A percentile compares a stretch with the other conserved stretches of the same genome.
phyloP scores from a whole-genome alignment of 2,329 filamentous ascomycete species.

The Helotiales sp. region DNA sequence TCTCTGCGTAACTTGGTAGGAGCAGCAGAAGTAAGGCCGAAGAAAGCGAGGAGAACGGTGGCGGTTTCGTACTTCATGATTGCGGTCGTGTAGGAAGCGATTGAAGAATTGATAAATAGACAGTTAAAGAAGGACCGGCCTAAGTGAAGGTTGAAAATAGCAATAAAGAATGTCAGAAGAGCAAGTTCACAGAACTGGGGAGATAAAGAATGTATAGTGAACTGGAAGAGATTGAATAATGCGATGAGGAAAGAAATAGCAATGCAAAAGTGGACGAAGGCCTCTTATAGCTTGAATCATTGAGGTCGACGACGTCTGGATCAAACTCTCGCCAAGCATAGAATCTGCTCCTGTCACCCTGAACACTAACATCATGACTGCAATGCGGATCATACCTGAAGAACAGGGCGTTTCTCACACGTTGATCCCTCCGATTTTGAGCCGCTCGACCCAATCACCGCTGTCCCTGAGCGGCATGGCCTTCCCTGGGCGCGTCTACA shows the following conservation, averaged over 20 bases:
- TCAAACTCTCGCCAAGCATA: constrained; percentile 30
- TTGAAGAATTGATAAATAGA: constrained; percentile 21
- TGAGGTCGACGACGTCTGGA: constrained; percentile 19
- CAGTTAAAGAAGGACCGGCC: constrained; percentile 40
- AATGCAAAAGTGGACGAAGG: constrained; percentile 18
- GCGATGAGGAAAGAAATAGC: constrained; percentile 33
- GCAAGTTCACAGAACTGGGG: constrained; percentile 43
- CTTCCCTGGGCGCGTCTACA: constrained; percentile 8
- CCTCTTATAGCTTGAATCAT: constrained; percentile 37
- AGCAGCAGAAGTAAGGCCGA: constrained; percentile 40
- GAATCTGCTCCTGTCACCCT: constrained; percentile 29
- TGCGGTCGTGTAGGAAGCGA: constrained; percentile 27
- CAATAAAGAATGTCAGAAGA: constrained; percentile 41
- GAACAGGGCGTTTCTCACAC: constrained; percentile 32
- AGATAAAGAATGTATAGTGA: constrained; percentile 40
- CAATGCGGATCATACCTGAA: constrained; percentile 35
- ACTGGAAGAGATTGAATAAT: constrained; percentile 38
- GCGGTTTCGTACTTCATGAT: constrained; percentile 45
- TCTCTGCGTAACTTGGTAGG: constrained; percentile 48
- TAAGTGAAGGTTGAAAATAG: constrained; percentile 31
- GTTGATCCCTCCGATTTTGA: constrained; percentile 21
- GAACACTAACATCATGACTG: constrained; percentile 19
- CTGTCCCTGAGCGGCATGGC: background rate
- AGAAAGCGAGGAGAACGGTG: constrained; percentile 38
- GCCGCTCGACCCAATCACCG: constrained; percentile 11